Conservation (phyloP, 176 grass and related monocot genomes). For the Chloris gayana region DNA sequence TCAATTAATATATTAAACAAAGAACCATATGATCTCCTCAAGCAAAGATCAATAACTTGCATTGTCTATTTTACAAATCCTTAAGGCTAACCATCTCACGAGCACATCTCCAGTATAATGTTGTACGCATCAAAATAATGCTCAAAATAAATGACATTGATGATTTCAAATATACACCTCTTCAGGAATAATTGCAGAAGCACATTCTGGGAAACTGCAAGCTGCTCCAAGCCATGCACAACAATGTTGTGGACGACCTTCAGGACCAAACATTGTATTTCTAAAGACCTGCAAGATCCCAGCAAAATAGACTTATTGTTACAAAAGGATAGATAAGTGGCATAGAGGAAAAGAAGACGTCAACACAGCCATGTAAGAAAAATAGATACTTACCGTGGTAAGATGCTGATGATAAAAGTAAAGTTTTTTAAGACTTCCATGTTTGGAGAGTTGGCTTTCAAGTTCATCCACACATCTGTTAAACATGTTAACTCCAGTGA, state of each 20-base stretch:
- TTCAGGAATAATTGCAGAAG: conserved; percentile 88
- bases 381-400: conserved; percentile 73
- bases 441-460: conserved; percentile 82
- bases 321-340: conserved; percentile 2
- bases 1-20: conserved; percentile 19
- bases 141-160: conserved; percentile 13
- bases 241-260: conserved; percentile 94
- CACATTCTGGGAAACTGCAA: conserved; percentile 98
- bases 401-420: conserved; percentile 99
- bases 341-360: conserved; percentile 19
- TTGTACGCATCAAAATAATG: conserved; percentile 17
- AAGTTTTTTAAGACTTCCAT: conserved; percentile 96
- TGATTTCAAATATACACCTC: conserved; percentile 63
- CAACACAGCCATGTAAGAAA: conserved; percentile 20
- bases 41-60: conserved; percentile 19
- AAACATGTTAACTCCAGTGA: conserved; percentile 38
- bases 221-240: conserved; percentile 98
- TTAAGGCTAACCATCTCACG: conserved; percentile 22
- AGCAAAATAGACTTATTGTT: conserved; percentile 39
- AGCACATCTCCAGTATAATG: conserved; percentile 17
- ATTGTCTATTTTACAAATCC: conserved; percentile 18
- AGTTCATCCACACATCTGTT: conserved; percentile 97
- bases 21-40: conserved; percentile 18
- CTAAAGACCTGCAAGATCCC: conserved; percentile 77
- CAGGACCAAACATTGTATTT: conserved; percentile 99